Evolutionary conservation across 495 filamentous ascomycete species (phyloP).

Genomic region (Bacidia gigantensis): DNA sequence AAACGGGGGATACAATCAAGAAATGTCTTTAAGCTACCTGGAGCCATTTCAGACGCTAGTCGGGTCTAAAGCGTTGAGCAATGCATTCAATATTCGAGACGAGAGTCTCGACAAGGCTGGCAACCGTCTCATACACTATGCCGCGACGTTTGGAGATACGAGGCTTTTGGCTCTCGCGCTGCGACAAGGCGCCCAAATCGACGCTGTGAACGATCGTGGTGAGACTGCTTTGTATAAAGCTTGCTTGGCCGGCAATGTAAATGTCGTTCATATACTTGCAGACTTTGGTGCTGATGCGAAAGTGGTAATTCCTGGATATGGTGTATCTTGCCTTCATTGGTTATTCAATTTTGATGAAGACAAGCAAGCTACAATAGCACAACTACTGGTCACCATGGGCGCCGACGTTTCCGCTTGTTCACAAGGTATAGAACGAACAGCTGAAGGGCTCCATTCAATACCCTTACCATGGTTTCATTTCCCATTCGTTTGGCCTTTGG

Average conservation of each 20-base stretch:
- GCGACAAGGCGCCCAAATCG: constrained; percentile 1
- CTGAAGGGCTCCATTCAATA: neutral
- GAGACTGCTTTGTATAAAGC: constrained; percentile 25
- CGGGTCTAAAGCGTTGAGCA: neutral
- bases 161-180: constrained; percentile 12
- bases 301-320: constrained; percentile 4
- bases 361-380: neutral
- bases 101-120: constrained; percentile 15
- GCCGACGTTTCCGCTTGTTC: neutral
- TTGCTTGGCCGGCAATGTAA: constrained; percentile 19
- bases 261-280: constrained; percentile 16
- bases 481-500: constrained; percentile 23
- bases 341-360: constrained; percentile 13
- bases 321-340: constrained; percentile 19
- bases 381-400: neutral
- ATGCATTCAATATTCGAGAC: neutral
- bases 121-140: constrained; percentile 19
- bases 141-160: constrained; percentile 16
- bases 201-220: constrained; percentile 14
- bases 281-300: constrained; percentile 15
- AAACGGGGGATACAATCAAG: constrained; percentile 16
- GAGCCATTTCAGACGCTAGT: constrained; percentile 1
- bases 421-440: neutral
- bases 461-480: constrained; percentile 8
- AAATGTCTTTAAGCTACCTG: constrained; percentile 5